phyloP scores from a whole-genome alignment of 768 basidiomycete species.

The Jaapia argillacea region DNA sequence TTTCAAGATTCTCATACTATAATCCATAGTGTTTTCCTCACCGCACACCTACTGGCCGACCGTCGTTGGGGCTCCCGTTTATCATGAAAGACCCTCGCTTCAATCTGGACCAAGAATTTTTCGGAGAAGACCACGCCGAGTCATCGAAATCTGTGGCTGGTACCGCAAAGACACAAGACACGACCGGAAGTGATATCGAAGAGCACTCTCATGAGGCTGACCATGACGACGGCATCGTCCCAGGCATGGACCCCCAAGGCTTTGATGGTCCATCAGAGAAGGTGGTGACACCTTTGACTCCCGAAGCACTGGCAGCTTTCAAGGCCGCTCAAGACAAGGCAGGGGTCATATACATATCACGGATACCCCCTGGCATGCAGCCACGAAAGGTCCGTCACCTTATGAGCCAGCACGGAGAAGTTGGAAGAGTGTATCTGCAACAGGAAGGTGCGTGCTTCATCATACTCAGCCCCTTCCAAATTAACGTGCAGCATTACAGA shows the following conservation, averaged over 20 bases:
- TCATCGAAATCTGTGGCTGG: neutral
- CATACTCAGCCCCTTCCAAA: neutral
- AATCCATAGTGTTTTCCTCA: neutral
- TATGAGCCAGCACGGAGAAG: conserved; percentile 81
- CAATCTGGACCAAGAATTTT: neutral
- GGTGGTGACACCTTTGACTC: conserved; percentile 62
- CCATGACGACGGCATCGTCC: conserved; percentile 17
- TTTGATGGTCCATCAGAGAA: conserved; percentile 47
- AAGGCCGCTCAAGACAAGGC: conserved; percentile 64
- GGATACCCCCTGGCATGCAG: conserved; percentile 97
- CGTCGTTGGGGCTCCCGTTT: neutral
- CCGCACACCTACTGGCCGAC: neutral
- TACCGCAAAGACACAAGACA: neutral
- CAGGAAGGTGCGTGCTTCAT: conserved; percentile 59
- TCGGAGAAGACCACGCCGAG: neutral
- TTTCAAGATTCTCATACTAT: neutral
- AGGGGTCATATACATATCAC: conserved; percentile 89
- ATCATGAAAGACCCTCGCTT: neutral
- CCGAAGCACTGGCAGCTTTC: conserved; percentile 67
- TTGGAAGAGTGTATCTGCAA: conserved; percentile 89
- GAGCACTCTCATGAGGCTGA: conserved; percentile 18
- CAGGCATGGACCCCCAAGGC: conserved; percentile 50
- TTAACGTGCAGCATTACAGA: conserved; percentile 44
- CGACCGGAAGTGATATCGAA: conserved; percentile 7
- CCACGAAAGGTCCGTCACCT: conserved; percentile 93